A percentile compares a stretch with the other conserved stretches of the same genome.
Conservation (phyloP, 2,329 filamentous ascomycete species). For the Ascochyta koolunga region DNA sequence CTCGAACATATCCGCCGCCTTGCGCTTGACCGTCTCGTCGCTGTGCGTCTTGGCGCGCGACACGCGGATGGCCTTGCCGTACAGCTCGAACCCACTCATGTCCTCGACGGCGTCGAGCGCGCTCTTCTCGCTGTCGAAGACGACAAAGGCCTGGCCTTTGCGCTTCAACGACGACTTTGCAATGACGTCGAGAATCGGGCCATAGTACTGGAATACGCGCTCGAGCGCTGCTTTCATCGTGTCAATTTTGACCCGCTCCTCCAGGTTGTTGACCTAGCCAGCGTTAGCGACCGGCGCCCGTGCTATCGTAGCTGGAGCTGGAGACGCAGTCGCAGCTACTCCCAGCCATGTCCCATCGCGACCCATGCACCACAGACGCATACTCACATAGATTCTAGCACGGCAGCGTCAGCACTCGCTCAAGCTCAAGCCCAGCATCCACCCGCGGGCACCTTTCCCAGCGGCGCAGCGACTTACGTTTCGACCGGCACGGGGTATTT, state of each 20-base stretch:
- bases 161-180: slow-evolving; percentile 89
- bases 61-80: slow-evolving; percentile 87
- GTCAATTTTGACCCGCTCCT: slow-evolving; percentile 87
- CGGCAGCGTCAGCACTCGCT: too few relatives aligned
- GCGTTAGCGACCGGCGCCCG: too few relatives aligned
- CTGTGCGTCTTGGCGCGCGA: slow-evolving; percentile 82
- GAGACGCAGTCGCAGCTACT: too few relatives aligned
- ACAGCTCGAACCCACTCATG: slow-evolving; percentile 89
- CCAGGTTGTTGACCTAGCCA: slow-evolving; percentile 74
- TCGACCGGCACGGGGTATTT: slow-evolving; percentile 45
- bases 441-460: too few relatives aligned
- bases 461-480: slow-evolving; percentile 35
- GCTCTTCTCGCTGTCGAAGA: slow-evolving; percentile 83
- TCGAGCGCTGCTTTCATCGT: slow-evolving; percentile 73
- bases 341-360: too few relatives aligned
- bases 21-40: slow-evolving; percentile 81
- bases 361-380: too few relatives aligned
- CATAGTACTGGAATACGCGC: slow-evolving; percentile 87
- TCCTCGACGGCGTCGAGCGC: slow-evolving; percentile 84
- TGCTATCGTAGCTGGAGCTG: too few relatives aligned
- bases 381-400: too few relatives aligned
- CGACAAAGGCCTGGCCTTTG: slow-evolving; percentile 94
- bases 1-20: slow-evolving; percentile 84
- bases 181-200: slow-evolving; percentile 81
- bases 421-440: too few relatives aligned